Percentiles rank a stretch among this genome's conserved stretches.
These are phyloP conservation scores for Saccharum hybrid DNA, from an alignment of 202 grass and related monocot genomes.

Conservation along the genomic window DNA sequence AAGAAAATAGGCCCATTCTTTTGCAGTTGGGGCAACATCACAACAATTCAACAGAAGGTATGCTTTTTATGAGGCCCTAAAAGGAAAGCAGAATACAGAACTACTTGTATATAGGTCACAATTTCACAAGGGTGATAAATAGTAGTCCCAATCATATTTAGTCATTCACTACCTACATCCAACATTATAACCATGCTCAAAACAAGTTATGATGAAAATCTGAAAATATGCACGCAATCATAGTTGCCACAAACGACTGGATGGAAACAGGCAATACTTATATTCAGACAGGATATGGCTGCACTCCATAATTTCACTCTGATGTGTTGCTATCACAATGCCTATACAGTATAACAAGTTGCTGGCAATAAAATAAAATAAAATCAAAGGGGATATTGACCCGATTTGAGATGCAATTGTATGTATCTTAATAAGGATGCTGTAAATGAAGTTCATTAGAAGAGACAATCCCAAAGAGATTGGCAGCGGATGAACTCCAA, in stretches of 20 bases:
- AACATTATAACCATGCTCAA: not conserved
- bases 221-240: not conserved
- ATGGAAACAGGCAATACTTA: conserved; percentile 12
- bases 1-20: conserved; percentile 29
- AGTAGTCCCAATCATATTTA: conserved; percentile 18
- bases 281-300: conserved; percentile 14
- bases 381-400: conserved; percentile 17
- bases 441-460: conserved; percentile 5
- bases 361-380: not conserved
- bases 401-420: conserved; percentile 3
- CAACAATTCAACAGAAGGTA: conserved; percentile 18
- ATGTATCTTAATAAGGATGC: conserved; percentile 7
- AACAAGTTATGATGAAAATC: conserved; percentile 27
- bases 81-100: not conserved
- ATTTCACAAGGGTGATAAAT: not conserved
- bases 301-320: conserved; percentile 17
- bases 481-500: conserved; percentile 6
- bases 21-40: conserved; percentile 31
- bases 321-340: conserved; percentile 13
- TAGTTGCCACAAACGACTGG: not conserved
- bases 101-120: no score
- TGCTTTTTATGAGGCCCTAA: not conserved
- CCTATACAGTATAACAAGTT: conserved; percentile 26
- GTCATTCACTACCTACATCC: not conserved
- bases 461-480: conserved; percentile 29